Evolutionary conservation across 2,329 filamentous ascomycete genomes (phyloP).

Genomic region (Monilinia polystroma): DNA sequence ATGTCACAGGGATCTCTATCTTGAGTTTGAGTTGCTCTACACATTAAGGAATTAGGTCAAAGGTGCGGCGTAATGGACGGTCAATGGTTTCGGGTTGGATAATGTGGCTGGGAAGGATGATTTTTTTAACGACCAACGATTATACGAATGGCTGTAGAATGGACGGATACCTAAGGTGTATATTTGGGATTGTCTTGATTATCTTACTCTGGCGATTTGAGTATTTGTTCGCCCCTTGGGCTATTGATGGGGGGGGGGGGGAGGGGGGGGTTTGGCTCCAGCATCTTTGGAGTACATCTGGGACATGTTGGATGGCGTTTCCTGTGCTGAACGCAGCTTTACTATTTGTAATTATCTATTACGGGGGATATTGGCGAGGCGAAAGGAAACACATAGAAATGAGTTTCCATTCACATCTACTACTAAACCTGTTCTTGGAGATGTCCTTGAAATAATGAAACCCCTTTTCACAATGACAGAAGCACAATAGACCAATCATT

Average conservation of each 20-base stretch:
- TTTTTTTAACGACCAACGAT: conserved; percentile 23
- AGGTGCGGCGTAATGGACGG: conserved; percentile 19
- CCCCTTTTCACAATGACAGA: neutral
- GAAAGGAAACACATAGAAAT: neutral
- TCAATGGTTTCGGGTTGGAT: conserved; percentile 19
- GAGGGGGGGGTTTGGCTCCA: neutral
- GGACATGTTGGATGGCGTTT: conserved; percentile 15
- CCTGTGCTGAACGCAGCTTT: neutral
- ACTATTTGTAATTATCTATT: conserved; percentile 9
- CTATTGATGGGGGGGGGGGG: neutral
- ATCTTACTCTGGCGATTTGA: conserved; percentile 18
- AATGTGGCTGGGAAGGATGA: conserved; percentile 21
- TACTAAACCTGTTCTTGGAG: neutral
- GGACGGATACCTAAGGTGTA: conserved; percentile 23
- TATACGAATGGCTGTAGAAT: conserved; percentile 25
- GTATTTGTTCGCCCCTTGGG: conserved; percentile 3
- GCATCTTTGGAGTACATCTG: conserved; percentile 9
- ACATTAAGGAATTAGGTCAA: conserved; percentile 5
- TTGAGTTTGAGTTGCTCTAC: conserved; percentile 1
- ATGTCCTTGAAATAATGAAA: neutral
- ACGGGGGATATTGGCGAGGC: conserved; percentile 7
- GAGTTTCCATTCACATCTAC: conserved; percentile 2
- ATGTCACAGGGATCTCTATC: conserved; percentile 18
- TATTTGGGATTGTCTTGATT: conserved; percentile 23
- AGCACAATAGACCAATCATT: too few species aligned